A percentile compares a stretch with the other conserved stretches of the same genome.
These are phyloP conservation scores for Myxozyma nipponensis DNA, from an alignment of 805 yeast species.

Conservation along the genomic window DNA sequence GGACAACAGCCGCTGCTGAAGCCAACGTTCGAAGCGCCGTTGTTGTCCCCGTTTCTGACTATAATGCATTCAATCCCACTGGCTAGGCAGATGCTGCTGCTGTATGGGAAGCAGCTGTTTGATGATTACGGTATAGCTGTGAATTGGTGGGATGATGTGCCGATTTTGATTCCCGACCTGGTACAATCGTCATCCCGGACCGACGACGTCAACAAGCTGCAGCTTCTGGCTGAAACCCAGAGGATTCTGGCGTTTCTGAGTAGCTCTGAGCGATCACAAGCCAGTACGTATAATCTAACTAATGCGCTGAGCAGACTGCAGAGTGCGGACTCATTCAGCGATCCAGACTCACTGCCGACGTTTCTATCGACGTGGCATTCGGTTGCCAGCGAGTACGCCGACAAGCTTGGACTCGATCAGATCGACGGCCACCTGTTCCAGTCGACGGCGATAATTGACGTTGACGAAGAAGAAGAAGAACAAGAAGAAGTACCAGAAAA, in stretches of 20 bases:
- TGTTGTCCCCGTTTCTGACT: conserved; percentile 32
- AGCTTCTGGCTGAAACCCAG: conserved; percentile 33
- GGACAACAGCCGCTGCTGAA: conserved; percentile 12
- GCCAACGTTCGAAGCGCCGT: conserved; percentile 4
- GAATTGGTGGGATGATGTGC: conserved; percentile 32
- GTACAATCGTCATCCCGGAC: neutral
- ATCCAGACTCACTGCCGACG: conserved; percentile 3
- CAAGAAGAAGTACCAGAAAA: neutral
- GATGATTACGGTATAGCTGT: conserved; percentile 32
- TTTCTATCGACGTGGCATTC: conserved; percentile 10
- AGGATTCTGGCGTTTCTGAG: conserved; percentile 36
- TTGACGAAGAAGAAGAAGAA: neutral
- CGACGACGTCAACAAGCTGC: conserved; percentile 10
- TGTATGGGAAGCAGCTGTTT: conserved; percentile 28
- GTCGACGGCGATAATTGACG: conserved; percentile 1
- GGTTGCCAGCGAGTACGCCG: conserved; percentile 4
- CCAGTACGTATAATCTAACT: conserved; percentile 19
- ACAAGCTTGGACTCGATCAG: neutral
- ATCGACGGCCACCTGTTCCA: neutral
- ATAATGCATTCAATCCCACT: conserved; percentile 35
- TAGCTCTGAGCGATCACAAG: conserved; percentile 29
- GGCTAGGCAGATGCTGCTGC: conserved; percentile 33
- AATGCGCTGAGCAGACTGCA: conserved; percentile 1
- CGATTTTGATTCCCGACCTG: conserved; percentile 23
- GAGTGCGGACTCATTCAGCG: conserved; percentile 6